Evolutionary conservation across 345 rosid species (phyloP), one percentile per base, ranked within the genome.

Genomic region (Arabidopsis arenosa): DNA sequence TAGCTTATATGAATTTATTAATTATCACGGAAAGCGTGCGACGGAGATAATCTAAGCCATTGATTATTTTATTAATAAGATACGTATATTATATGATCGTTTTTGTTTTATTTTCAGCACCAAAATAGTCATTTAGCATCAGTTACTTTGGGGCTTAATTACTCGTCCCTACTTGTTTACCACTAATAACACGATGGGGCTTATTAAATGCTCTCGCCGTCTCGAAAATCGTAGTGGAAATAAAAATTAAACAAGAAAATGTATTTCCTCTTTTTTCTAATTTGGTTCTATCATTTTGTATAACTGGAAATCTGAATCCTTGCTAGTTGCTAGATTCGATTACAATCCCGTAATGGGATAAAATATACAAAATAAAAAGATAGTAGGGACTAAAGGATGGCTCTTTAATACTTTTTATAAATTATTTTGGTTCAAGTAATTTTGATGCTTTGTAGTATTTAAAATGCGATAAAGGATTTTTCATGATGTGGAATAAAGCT

Each of bases 141-240:
- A 51, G 40, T 56, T 15, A 17, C 14, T 68, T 58, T 30, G 9
- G 54, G 62, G 49, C 14, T 68, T 76, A 76, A 33, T 23, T 41
- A 70, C 65, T 62, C 75, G 66, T 76, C 80, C 80, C 70, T 70
- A 69, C 75, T 76, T 69, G 80, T 70, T 70, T 44, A 76, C 80
- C 80, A 76, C 75, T 76, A 23, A 60, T 76, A 11, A 60, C 63
- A 57, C 43, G 60, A 44, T 57, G 1, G 14, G 45, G 47, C 26
- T 28, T 43, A 59, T 40, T 23, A 26, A 28, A 21, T 64, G 56
- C 48, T 21, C 47, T 54, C 36, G 77, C 64, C 68, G 75, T 60
- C 68, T 72, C 68, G 32, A 70, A 5, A 48, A 26, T 28, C 53
- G 41, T 72, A 51, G 53, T 72, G 62, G 76, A 40, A 60, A 36